Conservation (phyloP, 495 filamentous ascomycete genomes). For the Tuber magnatum region DNA sequence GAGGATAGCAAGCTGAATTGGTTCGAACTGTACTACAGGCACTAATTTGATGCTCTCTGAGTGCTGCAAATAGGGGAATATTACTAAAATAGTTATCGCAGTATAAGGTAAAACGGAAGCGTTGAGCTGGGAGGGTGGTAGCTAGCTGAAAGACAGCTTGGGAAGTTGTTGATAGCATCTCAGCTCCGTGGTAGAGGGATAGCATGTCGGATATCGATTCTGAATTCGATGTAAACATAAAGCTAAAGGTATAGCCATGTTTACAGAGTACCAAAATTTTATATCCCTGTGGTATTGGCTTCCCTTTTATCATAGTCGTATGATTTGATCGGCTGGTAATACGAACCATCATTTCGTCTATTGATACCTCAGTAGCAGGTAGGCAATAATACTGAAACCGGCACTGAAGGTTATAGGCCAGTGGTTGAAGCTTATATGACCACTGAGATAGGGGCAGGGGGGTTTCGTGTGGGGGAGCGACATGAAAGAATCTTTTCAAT, state of each 20-base stretch:
- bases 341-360: conserved; percentile 21
- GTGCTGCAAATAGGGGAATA: conserved; percentile 1
- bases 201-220: conserved; percentile 3
- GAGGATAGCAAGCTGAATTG: background rate
- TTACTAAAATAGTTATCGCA: conserved; percentile 18
- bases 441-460: background rate
- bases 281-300: no score
- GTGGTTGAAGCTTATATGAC: conserved; percentile 8
- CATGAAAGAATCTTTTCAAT: no score
- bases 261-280: no score
- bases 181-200: conserved; percentile 1
- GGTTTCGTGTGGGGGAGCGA: no score
- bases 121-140: background rate
- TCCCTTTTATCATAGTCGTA: no score
- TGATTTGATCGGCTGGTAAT: no score
- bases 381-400: background rate
- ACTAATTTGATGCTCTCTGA: background rate
- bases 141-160: conserved; percentile 6
- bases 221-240: background rate
- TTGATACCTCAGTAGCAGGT: conserved; percentile 11
- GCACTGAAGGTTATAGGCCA: background rate
- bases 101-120: background rate
- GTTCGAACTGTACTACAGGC: conserved; percentile 1
- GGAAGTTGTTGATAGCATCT: background rate
- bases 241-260: background rate